Percentiles rank a stretch among this genome's conserved stretches.
Evolutionary conservation across 441 rosid species (phyloP).

Genomic region (Flueggea neowawraea): DNA sequence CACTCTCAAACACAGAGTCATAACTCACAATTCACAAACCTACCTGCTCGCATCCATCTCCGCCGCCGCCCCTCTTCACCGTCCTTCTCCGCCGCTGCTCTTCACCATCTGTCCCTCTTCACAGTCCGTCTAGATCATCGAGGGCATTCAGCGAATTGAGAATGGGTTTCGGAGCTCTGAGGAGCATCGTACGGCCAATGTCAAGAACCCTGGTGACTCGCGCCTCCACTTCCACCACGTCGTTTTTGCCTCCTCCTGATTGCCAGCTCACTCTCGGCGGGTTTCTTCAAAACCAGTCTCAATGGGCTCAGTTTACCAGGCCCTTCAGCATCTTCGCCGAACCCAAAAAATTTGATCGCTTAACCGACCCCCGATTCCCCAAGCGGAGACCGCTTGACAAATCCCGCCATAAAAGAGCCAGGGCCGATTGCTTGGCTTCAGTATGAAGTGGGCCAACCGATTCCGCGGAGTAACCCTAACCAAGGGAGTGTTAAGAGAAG

Average conservation of each 20-base stretch:
- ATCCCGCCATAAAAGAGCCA: conserved; percentile 64
- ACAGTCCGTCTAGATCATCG: too few relatives aligned
- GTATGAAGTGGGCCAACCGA: conserved; percentile 71
- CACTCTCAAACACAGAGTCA: too few relatives aligned
- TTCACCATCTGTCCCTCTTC: too few relatives aligned
- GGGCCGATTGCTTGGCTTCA: conserved; percentile 90
- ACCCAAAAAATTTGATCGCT: conserved; percentile 37
- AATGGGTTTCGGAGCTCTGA: conserved; percentile 48
- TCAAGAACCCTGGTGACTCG: conserved; percentile 42
- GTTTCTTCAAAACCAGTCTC: conserved; percentile 15
- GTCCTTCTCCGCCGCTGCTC: too few relatives aligned
- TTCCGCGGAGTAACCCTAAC: conserved; percentile 71
- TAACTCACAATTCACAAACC: too few relatives aligned
- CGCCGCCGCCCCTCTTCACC: too few relatives aligned
- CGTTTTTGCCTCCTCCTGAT: conserved; percentile 23
- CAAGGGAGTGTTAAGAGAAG: conserved; percentile 80
- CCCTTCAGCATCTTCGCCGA: conserved; percentile 27
- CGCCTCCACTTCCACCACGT: conserved; percentile 19
- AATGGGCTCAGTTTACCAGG: conserved; percentile 35
- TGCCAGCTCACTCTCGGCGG: conserved; percentile 20
- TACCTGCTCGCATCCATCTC: too few relatives aligned
- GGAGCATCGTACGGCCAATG: conserved; percentile 43
- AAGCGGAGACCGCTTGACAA: conserved; percentile 75
- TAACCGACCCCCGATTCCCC: conserved; percentile 64
- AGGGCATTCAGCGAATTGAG: neutral